Evolutionary conservation across 2,329 filamentous ascomycete species (phyloP), one percentile per base, ranked within the genome.

Genomic region (Cordyceps javanica): DNA sequence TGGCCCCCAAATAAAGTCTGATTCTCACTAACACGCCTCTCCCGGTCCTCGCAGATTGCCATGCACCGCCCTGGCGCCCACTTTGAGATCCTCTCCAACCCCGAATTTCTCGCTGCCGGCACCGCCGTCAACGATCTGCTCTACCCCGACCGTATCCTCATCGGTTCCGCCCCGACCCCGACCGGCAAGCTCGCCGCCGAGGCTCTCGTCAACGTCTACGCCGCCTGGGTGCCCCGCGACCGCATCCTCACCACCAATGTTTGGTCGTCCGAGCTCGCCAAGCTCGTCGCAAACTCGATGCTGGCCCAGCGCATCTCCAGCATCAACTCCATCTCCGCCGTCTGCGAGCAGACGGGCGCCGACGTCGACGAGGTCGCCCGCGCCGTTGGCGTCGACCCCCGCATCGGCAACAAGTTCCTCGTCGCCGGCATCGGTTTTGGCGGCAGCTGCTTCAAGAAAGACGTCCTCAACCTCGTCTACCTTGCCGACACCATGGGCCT

Each of bases 391-490:
- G 75, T 85, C 38, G 89, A 93, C 65, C 78, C 79, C 8, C 81
- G 89, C 51, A 89, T 93, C 59, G 89, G 89, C 7, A 76, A 81
- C 61, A 83, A 86, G 68, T 89, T 91, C 72, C 76, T 93, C 41
- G 86, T 88, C 71, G 85, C 89, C 8, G 86, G 85, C 39, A 82
- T 91, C 34, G 89, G 89, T 16, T 93, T 92, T 65, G 89, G 89
- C 56, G 89, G 89, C 21, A 88, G 84, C 60, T 93, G 89, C 72
- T 91, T 93, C 77, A 85, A 87, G 70, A 93, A 93, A 72, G 89
- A 93, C 67, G 82, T 91, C 42, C 77, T 89, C 50, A 88, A 82
- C 69, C 74, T 93, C 38, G 82, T 86, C 19, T 91, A 92, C 71
- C 77, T 92, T 30, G 85, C 89, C 16, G 85, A 90, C 64, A 83